These are phyloP conservation scores for Prunus mira DNA, from an alignment of 306 rosid genomes.

Conservation along the genomic window DNA sequence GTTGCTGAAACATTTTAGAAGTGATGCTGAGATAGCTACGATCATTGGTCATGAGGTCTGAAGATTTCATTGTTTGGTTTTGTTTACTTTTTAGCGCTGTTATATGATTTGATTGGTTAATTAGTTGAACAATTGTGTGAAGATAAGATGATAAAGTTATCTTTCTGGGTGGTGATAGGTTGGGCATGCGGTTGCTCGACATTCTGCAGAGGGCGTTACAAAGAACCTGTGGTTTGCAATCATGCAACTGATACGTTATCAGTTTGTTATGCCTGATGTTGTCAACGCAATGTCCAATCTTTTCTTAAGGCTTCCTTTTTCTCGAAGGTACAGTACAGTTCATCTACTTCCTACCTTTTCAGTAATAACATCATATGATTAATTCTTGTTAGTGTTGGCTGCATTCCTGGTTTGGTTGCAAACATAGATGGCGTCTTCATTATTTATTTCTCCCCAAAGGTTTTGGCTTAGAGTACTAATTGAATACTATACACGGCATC, in stretches of 20 bases:
- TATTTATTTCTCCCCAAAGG: not conserved
- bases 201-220: constrained; percentile 68
- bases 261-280: constrained; percentile 57
- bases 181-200: constrained; percentile 89
- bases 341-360: not conserved
- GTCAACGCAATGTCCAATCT: constrained; percentile 76
- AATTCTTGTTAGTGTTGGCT: not conserved
- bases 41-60: constrained; percentile 82
- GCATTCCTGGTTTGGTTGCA: not conserved
- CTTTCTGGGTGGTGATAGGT: constrained; percentile 42
- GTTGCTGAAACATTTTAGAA: constrained; percentile 65
- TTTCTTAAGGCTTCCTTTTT: constrained; percentile 74
- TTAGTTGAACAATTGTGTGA: not conserved
- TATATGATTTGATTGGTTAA: not conserved
- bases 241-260: constrained; percentile 60
- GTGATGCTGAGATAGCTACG: constrained; percentile 72
- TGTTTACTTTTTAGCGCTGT: not conserved
- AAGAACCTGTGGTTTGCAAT: constrained; percentile 72
- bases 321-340: constrained; percentile 52
- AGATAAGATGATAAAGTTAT: not conserved
- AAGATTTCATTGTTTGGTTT: not conserved
- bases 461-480: not conserved
- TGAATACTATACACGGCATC: too few species aligned
- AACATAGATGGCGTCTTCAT: not conserved
- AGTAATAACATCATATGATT: not conserved